These are phyloP conservation scores for Nannizziopsis barbatae DNA, from an alignment of 2,329 filamentous ascomycete species.

Conservation along the genomic window DNA sequence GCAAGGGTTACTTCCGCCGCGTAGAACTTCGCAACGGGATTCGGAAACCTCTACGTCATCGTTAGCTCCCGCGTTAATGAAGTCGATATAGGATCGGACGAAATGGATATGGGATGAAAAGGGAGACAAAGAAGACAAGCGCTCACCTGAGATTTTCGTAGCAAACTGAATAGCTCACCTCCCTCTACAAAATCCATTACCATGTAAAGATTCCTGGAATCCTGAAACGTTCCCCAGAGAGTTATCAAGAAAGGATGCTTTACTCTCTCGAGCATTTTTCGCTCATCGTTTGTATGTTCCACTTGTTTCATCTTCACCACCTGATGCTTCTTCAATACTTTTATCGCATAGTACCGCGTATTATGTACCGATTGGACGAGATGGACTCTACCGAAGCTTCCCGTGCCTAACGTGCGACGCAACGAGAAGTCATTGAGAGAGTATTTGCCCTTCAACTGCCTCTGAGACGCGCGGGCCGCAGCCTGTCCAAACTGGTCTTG, in stretches of 20 bases:
- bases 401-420: conserved; percentile 83
- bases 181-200: conserved; percentile 99
- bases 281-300: conserved; percentile 97
- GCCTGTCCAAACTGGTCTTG: conserved; percentile 8
- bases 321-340: conserved; percentile 96
- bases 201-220: conserved; percentile 94
- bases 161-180: conserved; percentile 87
- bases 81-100: neutral
- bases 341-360: conserved; percentile 94
- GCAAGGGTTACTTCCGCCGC: conserved; percentile 93
- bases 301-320: conserved; percentile 99
- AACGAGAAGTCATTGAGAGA: conserved; percentile 82
- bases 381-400: conserved; percentile 93
- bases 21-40: conserved; percentile 98
- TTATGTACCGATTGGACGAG: conserved; percentile 97
- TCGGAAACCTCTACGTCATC: conserved; percentile 73
- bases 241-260: conserved; percentile 98
- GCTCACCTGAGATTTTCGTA: conserved; percentile 81
- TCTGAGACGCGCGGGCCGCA: conserved; percentile 23
- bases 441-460: conserved; percentile 95
- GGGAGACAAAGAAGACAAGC: conserved; percentile 20
- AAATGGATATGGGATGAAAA: conserved; percentile 13
- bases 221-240: conserved; percentile 96
- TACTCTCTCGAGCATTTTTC: conserved; percentile 88
- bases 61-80: conserved; percentile 4